Evolutionary conservation across 257 asterid species (phyloP).

Genomic region (Plantago major): DNA sequence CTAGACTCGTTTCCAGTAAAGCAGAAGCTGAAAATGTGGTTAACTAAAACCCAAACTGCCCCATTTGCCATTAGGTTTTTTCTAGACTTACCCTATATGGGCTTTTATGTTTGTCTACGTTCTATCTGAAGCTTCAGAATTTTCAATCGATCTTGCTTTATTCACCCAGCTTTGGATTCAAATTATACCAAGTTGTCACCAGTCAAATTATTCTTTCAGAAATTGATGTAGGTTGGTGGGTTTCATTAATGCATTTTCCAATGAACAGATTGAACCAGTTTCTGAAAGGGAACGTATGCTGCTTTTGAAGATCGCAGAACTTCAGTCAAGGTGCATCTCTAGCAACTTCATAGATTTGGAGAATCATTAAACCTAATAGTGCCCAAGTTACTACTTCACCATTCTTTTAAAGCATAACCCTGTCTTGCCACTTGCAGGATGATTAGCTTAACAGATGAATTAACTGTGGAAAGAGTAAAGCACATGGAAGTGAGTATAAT

Average conservation of each 20-base stretch:
- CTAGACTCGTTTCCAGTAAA: neutral
- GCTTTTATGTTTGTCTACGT: too few species aligned
- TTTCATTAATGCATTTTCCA: slow-evolving; percentile 11
- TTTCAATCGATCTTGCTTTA: too few species aligned
- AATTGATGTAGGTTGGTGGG: neutral
- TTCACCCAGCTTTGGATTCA: too few species aligned
- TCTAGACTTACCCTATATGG: too few species aligned
- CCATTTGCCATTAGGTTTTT: too few species aligned
- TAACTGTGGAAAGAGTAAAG: slow-evolving; percentile 42
- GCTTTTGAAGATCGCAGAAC: slow-evolving; percentile 73
- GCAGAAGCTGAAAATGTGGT: too few species aligned
- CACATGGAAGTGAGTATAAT: slow-evolving; percentile 46
- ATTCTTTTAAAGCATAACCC: neutral
- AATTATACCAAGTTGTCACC: too few species aligned
- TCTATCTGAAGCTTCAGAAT: too few species aligned
- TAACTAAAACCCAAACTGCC: too few species aligned
- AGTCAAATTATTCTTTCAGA: neutral
- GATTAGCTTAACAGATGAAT: slow-evolving; percentile 49
- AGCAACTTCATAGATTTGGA: neutral
- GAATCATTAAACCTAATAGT: neutral
- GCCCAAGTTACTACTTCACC: neutral
- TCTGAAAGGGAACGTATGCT: slow-evolving; percentile 83
- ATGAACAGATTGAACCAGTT: slow-evolving; percentile 52
- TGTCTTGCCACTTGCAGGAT: slow-evolving; percentile 31
- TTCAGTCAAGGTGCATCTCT: slow-evolving; percentile 65